phyloP scores from a whole-genome alignment of 768 basidiomycete species.

The Mycena epipterygia region DNA sequence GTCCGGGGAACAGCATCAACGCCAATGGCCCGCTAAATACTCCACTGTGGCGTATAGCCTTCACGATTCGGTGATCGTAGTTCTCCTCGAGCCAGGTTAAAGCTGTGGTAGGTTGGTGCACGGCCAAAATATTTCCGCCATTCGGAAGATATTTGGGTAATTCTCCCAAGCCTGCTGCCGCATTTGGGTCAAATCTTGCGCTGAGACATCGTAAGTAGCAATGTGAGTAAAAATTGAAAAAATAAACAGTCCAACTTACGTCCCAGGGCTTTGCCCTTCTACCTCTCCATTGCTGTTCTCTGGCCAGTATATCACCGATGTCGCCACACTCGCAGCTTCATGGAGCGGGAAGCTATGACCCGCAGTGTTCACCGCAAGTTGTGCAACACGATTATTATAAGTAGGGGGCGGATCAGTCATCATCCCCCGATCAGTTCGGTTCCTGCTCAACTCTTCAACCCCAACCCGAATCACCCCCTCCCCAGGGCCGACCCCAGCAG shows the following conservation, averaged over 20 bases:
- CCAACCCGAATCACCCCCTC: no score
- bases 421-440: neutral
- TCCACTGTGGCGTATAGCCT: neutral
- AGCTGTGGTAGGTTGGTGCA: neutral
- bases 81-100: slow-evolving; percentile 15
- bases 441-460: no score
- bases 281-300: neutral
- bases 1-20: neutral
- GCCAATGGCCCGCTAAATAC: slow-evolving; percentile 4
- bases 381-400: neutral
- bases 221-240: neutral
- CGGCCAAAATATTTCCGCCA: slow-evolving; percentile 4
- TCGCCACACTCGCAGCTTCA: slow-evolving; percentile 10
- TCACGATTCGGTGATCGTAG: neutral
- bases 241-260: neutral
- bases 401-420: neutral
- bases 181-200: neutral
- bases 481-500: no score
- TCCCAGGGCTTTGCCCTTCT: neutral
- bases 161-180: slow-evolving; percentile 10
- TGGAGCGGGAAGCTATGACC: neutral
- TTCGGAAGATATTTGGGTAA: neutral
- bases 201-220: neutral
- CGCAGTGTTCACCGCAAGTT: no score
- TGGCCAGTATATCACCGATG: slow-evolving; percentile 20